phyloP scores from a whole-genome alignment of 1,284 basidiomycete species.

The Volvariella surrecta region DNA sequence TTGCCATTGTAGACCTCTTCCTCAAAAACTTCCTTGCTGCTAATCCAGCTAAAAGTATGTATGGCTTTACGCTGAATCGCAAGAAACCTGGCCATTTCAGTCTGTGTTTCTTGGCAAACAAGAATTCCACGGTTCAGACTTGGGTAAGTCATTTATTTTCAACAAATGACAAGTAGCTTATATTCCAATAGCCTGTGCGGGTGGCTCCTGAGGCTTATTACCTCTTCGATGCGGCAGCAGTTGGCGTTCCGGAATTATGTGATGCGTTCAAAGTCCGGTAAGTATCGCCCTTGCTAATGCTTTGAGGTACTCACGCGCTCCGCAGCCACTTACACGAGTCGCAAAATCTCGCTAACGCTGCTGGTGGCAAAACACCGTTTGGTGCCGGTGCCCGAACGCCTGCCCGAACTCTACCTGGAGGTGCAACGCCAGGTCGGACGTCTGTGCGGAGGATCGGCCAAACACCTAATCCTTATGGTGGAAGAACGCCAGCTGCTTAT shows the following conservation, averaged over 20 bases:
- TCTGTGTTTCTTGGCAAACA: slow-evolving; percentile 90
- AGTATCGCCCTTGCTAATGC: slow-evolving; percentile 13
- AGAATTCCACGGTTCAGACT: slow-evolving; percentile 82
- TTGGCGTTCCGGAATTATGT: slow-evolving; percentile 86
- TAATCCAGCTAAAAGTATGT: slow-evolving; percentile 91
- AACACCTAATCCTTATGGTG: slow-evolving; percentile 70
- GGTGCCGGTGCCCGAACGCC: slow-evolving; percentile 71
- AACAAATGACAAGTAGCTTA: slow-evolving; percentile 8
- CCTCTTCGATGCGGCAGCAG: slow-evolving; percentile 80
- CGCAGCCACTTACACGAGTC: slow-evolving; percentile 72
- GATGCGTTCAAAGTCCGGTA: slow-evolving; percentile 93
- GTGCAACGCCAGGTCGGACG: slow-evolving; percentile 66
- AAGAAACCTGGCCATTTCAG: slow-evolving; percentile 90
- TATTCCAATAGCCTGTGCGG: slow-evolving; percentile 63
- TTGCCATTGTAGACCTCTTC: slow-evolving; percentile 57
- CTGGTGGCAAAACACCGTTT: slow-evolving; percentile 75
- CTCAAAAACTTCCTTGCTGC: slow-evolving; percentile 87
- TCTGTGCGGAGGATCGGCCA: slow-evolving; percentile 63
- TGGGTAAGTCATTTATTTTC: slow-evolving; percentile 53
- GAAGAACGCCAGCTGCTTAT: slow-evolving; percentile 36
- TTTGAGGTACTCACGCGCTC: slow-evolving; percentile 11
- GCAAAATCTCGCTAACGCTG: slow-evolving; percentile 53
- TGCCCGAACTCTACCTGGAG: slow-evolving; percentile 48
- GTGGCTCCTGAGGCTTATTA: slow-evolving; percentile 88
- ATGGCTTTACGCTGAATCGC: slow-evolving; percentile 91